Percentiles rank a stretch among this genome's conserved stretches.
phyloP scores from a whole-genome alignment of 1,284 basidiomycete species.

The Agroathelia rolfsii region DNA sequence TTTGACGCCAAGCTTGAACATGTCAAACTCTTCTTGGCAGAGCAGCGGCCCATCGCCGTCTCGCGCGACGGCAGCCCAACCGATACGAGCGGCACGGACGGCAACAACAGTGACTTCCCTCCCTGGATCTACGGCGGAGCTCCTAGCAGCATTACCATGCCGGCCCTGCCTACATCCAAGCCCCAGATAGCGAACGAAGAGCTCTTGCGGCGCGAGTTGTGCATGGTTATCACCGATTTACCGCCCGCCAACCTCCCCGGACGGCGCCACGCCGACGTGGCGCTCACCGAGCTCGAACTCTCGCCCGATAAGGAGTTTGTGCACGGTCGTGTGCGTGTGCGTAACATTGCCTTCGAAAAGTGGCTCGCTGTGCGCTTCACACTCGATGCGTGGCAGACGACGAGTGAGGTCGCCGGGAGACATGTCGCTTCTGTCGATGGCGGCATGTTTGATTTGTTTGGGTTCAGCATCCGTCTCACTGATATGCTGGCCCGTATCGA shows the following conservation, averaged over 20 bases:
- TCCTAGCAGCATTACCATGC: too few relatives aligned
- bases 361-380: constrained; percentile 87
- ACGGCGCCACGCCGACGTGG: constrained; percentile 31
- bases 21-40: constrained; percentile 87
- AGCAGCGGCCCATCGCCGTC: constrained; percentile 90
- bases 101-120: constrained; percentile 60
- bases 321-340: constrained; percentile 68
- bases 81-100: constrained; percentile 68
- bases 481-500: constrained; percentile 65
- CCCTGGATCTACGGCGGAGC: constrained; percentile 46
- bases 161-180: too few relatives aligned
- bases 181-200: constrained; percentile 33
- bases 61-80: constrained; percentile 86
- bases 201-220: constrained; percentile 24
- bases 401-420: constrained; percentile 81
- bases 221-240: constrained; percentile 49
- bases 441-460: constrained; percentile 58
- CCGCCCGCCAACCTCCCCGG: constrained; percentile 21
- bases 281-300: constrained; percentile 46
- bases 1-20: constrained; percentile 89
- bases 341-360: constrained; percentile 84
- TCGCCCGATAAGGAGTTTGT: constrained; percentile 50
- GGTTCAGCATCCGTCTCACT: constrained; percentile 55
- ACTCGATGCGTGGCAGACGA: constrained; percentile 92
- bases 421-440: constrained; percentile 57